Percentiles rank a stretch among this genome's conserved stretches.
These are phyloP conservation scores for Sistotremastrum niveocremeum DNA, from an alignment of 768 basidiomycete genomes.

Conservation along the genomic window DNA sequence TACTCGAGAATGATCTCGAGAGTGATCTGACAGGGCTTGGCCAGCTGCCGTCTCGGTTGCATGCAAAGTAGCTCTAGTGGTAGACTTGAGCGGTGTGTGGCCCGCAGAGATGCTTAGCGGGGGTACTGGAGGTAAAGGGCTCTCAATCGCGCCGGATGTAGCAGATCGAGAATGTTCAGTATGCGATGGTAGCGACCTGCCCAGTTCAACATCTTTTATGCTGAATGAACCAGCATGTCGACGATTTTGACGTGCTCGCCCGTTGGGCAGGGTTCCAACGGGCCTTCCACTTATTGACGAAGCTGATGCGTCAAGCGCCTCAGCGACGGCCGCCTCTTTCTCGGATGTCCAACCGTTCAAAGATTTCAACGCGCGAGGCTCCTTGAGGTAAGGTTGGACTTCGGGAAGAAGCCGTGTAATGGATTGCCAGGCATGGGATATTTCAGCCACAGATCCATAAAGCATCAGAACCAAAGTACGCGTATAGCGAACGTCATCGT, in stretches of 20 bases:
- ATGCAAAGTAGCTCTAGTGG: slow-evolving; percentile 9
- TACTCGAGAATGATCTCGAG: slow-evolving; percentile 28
- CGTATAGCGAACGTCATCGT: slow-evolving; percentile 78
- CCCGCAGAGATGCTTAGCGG: background rate
- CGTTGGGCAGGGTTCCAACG: slow-evolving; percentile 14
- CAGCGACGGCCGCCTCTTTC: slow-evolving; percentile 8
- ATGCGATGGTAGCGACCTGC: slow-evolving; percentile 63
- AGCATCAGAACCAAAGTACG: slow-evolving; percentile 77
- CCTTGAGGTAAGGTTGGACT: slow-evolving; percentile 18
- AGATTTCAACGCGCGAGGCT: background rate
- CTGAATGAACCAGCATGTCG: slow-evolving; percentile 95
- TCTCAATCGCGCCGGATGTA: slow-evolving; percentile 18
- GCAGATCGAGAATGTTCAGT: slow-evolving; percentile 21
- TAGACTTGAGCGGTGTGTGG: slow-evolving; percentile 12
- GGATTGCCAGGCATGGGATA: slow-evolving; percentile 71
- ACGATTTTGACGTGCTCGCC: slow-evolving; percentile 25
- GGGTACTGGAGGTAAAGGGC: slow-evolving; percentile 6
- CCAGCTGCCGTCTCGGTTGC: background rate
- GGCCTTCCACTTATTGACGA: slow-evolving; percentile 15
- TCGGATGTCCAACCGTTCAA: slow-evolving; percentile 2
- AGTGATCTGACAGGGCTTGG: slow-evolving; percentile 2
- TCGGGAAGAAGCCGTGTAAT: slow-evolving; percentile 38
- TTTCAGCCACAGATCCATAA: slow-evolving; percentile 82
- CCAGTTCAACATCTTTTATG: slow-evolving; percentile 80
- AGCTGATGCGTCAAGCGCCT: slow-evolving; percentile 16